These are phyloP conservation scores for Pezicula carpinea DNA, from an alignment of 2,329 filamentous ascomycete genomes.

Conservation along the genomic window DNA sequence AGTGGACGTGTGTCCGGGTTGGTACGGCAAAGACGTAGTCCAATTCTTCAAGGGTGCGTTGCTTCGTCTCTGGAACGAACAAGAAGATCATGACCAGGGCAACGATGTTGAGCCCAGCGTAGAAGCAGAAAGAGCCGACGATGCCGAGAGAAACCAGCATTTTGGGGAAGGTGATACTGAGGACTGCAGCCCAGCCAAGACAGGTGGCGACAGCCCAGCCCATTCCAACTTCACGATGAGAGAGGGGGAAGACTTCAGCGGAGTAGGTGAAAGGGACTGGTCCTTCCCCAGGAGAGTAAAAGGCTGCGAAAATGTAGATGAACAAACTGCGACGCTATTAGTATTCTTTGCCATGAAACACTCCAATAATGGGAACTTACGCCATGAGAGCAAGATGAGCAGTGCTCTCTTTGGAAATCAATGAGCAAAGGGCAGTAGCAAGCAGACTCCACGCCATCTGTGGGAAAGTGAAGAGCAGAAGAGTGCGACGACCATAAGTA, in stretches of 20 bases:
- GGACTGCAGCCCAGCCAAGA: not conserved
- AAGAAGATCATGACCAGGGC: slow-evolving; percentile 52
- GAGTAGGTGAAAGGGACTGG: slow-evolving; percentile 66
- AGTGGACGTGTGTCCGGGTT: slow-evolving; percentile 16
- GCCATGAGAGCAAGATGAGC: slow-evolving; percentile 49
- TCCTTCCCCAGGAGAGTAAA: slow-evolving; percentile 62
- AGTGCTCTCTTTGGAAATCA: slow-evolving; percentile 33
- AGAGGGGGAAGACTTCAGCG: slow-evolving; percentile 66
- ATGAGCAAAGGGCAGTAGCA: slow-evolving; percentile 50
- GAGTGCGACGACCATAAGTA: slow-evolving; percentile 54
- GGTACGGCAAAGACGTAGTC: slow-evolving; percentile 41
- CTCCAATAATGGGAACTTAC: not conserved
- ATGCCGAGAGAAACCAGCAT: slow-evolving; percentile 11
- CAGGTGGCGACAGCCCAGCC: slow-evolving; percentile 49
- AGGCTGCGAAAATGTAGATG: slow-evolving; percentile 55
- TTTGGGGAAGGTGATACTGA: slow-evolving; percentile 39
- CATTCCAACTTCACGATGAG: slow-evolving; percentile 69
- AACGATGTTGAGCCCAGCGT: slow-evolving; percentile 44
- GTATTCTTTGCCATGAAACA: not conserved
- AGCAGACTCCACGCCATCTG: slow-evolving; percentile 61
- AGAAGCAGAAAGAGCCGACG: not conserved
- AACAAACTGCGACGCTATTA: slow-evolving; percentile 30
- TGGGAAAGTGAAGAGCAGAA: slow-evolving; percentile 60
- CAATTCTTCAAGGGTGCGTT: slow-evolving; percentile 22
- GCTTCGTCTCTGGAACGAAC: slow-evolving; percentile 53